phyloP scores from a whole-genome alignment of 2,329 filamentous ascomycete species.

The Diplodia intermedia region DNA sequence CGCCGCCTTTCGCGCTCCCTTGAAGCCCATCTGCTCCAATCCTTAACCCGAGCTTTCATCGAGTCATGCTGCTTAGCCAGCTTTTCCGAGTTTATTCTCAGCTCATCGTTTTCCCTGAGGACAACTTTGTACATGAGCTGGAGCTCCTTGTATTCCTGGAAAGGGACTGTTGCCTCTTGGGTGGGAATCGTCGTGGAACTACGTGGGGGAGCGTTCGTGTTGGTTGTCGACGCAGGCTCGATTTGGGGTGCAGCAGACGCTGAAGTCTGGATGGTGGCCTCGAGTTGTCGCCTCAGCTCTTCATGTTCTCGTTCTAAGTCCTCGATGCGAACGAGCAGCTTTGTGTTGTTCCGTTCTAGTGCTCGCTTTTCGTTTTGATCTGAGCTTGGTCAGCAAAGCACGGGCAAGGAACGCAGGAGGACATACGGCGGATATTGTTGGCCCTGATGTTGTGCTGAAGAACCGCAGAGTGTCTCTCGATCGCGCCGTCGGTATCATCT shows the following conservation, averaged over 20 bases:
- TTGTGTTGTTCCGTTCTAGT: conserved; percentile 11
- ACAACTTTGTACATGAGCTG: conserved; percentile 1
- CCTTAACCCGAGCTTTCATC: conserved; percentile 50
- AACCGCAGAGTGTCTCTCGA: background rate
- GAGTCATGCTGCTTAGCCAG: conserved; percentile 39
- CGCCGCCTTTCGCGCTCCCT: background rate
- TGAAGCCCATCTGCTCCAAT: conserved; percentile 43
- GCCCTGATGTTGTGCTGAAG: conserved; percentile 14
- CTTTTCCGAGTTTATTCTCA: conserved; percentile 45
- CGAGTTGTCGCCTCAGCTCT: conserved; percentile 35
- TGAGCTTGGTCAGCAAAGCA: background rate
- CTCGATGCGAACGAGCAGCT: conserved; percentile 17
- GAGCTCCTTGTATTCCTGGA: conserved; percentile 42
- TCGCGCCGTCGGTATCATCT: background rate
- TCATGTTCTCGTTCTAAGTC: conserved; percentile 33
- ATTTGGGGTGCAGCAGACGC: background rate
- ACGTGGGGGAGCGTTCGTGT: background rate
- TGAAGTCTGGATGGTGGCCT: background rate
- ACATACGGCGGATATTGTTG: conserved; percentile 10
- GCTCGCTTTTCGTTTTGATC: conserved; percentile 17
- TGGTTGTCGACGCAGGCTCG: background rate
- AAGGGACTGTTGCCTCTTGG: conserved; percentile 32
- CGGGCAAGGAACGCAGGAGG: too few species aligned
- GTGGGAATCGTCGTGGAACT: conserved; percentile 16
- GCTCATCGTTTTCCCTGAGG: conserved; percentile 34